Evolutionary conservation across 2,329 filamentous ascomycete species (phyloP).

Genomic region (Canariomyces notabilis): DNA sequence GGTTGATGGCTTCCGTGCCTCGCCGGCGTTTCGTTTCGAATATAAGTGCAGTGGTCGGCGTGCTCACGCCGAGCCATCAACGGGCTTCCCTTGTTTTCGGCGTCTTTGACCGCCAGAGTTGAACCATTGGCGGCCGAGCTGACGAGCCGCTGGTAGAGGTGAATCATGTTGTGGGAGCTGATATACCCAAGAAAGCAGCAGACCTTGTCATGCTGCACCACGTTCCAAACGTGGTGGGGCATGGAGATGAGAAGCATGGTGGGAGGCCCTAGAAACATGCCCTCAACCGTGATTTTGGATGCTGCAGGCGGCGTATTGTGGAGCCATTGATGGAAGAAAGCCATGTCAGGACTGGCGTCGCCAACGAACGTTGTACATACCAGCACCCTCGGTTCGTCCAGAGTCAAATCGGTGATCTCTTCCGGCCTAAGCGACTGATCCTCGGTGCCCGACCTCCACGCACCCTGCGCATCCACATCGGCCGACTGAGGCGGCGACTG

Average conservation of each 20-base stretch:
- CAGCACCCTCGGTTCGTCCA: slow-evolving; percentile 58
- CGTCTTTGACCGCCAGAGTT: slow-evolving; percentile 44
- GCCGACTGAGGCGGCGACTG: slow-evolving; percentile 29
- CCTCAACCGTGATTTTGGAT: slow-evolving; percentile 57
- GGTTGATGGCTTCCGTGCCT: slow-evolving; percentile 17
- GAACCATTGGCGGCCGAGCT: slow-evolving; percentile 40
- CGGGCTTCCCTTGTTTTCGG: slow-evolving; percentile 45
- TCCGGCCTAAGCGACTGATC: slow-evolving; percentile 27
- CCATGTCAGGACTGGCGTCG: slow-evolving; percentile 61
- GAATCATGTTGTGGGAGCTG: slow-evolving; percentile 62
- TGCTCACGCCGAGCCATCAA: slow-evolving; percentile 19
- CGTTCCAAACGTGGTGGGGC: slow-evolving; percentile 58
- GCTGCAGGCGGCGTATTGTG: slow-evolving; percentile 52
- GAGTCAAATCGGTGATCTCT: slow-evolving; percentile 50
- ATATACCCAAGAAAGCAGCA: slow-evolving; percentile 62
- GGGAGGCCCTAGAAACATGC: slow-evolving; percentile 63
- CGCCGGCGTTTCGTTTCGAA: slow-evolving; percentile 21
- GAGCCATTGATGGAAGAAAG: slow-evolving; percentile 62
- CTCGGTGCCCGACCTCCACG: slow-evolving; percentile 21
- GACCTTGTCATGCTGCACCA: slow-evolving; percentile 61
- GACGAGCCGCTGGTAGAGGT: slow-evolving; percentile 56
- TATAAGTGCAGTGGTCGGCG: slow-evolving; percentile 17
- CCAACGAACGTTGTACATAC: slow-evolving; percentile 64
- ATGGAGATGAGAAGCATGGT: slow-evolving; percentile 64
- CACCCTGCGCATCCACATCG: slow-evolving; percentile 26